phyloP scores from a whole-genome alignment of 768 basidiomycete genomes.

The Mycena metata region DNA sequence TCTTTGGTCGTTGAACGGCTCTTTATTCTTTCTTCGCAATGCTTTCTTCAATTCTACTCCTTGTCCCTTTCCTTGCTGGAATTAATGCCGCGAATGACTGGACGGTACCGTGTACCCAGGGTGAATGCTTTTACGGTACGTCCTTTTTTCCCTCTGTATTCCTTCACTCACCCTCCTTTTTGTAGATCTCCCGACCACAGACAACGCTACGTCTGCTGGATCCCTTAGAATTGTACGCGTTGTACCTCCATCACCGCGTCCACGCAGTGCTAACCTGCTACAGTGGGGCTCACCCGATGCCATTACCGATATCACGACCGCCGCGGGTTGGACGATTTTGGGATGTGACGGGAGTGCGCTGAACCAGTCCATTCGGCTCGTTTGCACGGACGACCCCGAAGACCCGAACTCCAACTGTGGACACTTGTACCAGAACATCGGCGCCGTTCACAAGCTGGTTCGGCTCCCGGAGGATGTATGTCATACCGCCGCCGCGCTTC shows the following conservation, averaged over 20 bases:
- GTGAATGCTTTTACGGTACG: slow-evolving; percentile 25
- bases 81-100: slow-evolving; percentile 23
- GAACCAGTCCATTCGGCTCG: slow-evolving; percentile 51
- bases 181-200: slow-evolving; percentile 5
- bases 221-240: slow-evolving; percentile 26
- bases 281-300: slow-evolving; percentile 42
- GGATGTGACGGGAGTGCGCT: slow-evolving; percentile 48
- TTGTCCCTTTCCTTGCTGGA: background rate
- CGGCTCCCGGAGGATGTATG: slow-evolving; percentile 51
- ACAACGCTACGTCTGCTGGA: slow-evolving; percentile 5
- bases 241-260: too few species aligned
- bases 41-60: background rate
- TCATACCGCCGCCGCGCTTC: background rate
- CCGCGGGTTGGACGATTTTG: slow-evolving; percentile 56
- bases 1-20: too few species aligned
- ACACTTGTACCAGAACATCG: slow-evolving; percentile 47
- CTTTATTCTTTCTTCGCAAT: too few species aligned
- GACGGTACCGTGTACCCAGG: slow-evolving; percentile 21
- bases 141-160: too few species aligned
- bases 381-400: slow-evolving; percentile 44
- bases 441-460: slow-evolving; percentile 51
- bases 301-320: slow-evolving; percentile 55
- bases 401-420: slow-evolving; percentile 41
- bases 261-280: background rate
- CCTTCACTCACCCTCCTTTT: too few species aligned